Evolutionary conservation across 148 eudicot species (phyloP).

Genomic region (Talinum fruticosum): DNA sequence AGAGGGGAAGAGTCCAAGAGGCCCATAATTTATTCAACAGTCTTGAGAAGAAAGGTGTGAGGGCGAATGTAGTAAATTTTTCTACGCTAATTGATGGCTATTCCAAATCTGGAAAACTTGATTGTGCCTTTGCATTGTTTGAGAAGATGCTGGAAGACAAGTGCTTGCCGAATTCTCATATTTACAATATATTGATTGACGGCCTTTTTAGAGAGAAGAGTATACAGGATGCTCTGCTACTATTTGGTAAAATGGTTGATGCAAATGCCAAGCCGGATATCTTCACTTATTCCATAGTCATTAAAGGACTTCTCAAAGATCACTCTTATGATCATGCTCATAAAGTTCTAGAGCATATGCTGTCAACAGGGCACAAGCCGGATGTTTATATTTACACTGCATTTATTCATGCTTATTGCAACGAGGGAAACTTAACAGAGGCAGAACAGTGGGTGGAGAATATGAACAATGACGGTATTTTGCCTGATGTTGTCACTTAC

Average conservation of each 20-base stretch:
- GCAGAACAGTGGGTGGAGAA: slow-evolving; percentile 61
- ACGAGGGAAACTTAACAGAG: slow-evolving; percentile 55
- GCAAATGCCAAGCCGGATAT: slow-evolving; percentile 55
- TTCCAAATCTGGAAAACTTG: slow-evolving; percentile 49
- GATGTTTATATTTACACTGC: slow-evolving; percentile 72
- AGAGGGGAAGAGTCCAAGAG: slow-evolving; percentile 49
- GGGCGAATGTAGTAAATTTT: slow-evolving; percentile 55
- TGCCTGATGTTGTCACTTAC: slow-evolving; percentile 59
- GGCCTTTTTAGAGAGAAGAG: slow-evolving; percentile 60
- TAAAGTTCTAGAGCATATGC: slow-evolving; percentile 49
- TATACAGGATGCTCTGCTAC: slow-evolving; percentile 40
- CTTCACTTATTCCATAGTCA: slow-evolving; percentile 51
- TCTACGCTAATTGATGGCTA: slow-evolving; percentile 62
- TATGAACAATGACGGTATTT: slow-evolving; percentile 48
- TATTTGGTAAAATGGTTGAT: slow-evolving; percentile 45
- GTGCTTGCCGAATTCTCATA: slow-evolving; percentile 51
- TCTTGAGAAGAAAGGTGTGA: slow-evolving; percentile 53
- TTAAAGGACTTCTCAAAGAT: slow-evolving; percentile 63
- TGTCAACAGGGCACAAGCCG: slow-evolving; percentile 56
- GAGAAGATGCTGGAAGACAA: slow-evolving; percentile 49
- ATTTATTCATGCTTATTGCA: slow-evolving; percentile 68
- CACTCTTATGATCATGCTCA: slow-evolving; percentile 59
- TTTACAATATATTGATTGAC: slow-evolving; percentile 52
- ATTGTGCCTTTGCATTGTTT: slow-evolving; percentile 44
- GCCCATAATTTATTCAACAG: slow-evolving; percentile 50